A percentile compares a stretch with the other conserved stretches of the same genome.
Conservation (phyloP, 2,329 filamentous ascomycete genomes). For the Fusarium avenaceum region DNA sequence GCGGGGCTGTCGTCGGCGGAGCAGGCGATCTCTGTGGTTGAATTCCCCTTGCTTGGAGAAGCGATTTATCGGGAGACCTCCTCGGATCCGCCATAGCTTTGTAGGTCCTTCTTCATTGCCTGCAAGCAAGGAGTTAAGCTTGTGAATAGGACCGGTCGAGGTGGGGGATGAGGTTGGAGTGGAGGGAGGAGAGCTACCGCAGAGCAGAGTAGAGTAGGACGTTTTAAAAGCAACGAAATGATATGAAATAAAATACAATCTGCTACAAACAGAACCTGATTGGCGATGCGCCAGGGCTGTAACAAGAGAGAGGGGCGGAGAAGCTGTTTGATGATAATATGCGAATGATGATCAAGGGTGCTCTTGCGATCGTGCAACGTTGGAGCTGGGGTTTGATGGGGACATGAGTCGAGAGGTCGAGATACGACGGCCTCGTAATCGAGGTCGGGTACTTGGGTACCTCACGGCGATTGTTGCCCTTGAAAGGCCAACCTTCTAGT, state of each 20-base stretch:
- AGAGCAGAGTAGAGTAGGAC: constrained; percentile 1
- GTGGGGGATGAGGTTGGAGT: constrained; percentile 20
- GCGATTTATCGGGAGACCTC: constrained; percentile 54
- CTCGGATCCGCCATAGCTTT: constrained; percentile 61
- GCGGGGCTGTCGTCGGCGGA: constrained; percentile 42
- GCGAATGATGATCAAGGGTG: constrained; percentile 36
- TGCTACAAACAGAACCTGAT: constrained; percentile 19
- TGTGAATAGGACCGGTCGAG: constrained; percentile 21
- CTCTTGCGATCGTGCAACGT: constrained; percentile 32
- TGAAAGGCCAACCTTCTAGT: background rate
- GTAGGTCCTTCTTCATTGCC: constrained; percentile 52
- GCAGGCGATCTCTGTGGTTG: constrained; percentile 61
- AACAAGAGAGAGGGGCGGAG: constrained; percentile 22
- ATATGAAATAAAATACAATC: constrained; percentile 7
- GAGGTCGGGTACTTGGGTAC: constrained; percentile 28
- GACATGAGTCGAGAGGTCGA: background rate
- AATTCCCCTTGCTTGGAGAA: constrained; percentile 55
- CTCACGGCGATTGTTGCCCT: constrained; percentile 14
- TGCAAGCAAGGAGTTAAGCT: constrained; percentile 23
- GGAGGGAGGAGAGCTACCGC: background rate
- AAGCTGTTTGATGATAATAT: constrained; percentile 18
- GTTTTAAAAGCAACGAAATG: constrained; percentile 3
- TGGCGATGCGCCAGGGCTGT: constrained; percentile 27
- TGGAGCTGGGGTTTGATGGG: constrained; percentile 30
- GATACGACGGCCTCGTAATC: background rate